phyloP scores from a whole-genome alignment of 2,329 filamentous ascomycete genomes.

The Neoarthrinium moseri region DNA sequence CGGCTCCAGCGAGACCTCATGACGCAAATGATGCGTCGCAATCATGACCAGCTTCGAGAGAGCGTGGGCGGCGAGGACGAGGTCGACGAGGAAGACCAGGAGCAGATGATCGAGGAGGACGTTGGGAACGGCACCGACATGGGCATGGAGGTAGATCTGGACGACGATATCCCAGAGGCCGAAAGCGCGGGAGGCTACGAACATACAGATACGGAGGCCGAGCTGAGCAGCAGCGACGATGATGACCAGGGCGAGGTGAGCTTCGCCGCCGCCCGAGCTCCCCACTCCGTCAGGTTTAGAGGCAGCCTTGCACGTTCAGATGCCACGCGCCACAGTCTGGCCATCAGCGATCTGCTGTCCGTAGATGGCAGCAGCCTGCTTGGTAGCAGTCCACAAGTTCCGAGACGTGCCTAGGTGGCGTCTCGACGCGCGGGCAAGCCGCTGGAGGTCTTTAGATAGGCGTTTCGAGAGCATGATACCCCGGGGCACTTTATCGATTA shows the following conservation, averaged over 20 bases:
- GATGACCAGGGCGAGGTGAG: conserved; percentile 35
- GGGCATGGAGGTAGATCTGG: conserved; percentile 68
- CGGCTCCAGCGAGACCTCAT: conserved; percentile 46
- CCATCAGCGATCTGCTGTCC: conserved; percentile 55
- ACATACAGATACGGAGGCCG: conserved; percentile 74
- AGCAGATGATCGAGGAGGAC: conserved; percentile 63
- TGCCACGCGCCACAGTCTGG: conserved; percentile 50
- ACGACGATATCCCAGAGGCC: conserved; percentile 68
- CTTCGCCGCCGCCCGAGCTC: conserved; percentile 31
- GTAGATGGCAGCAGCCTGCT: conserved; percentile 57
- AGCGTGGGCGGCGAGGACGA: conserved; percentile 56
- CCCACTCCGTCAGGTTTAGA: conserved; percentile 31
- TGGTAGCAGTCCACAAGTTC: conserved; percentile 51
- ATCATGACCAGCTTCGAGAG: conserved; percentile 62
- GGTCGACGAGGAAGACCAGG: conserved; percentile 52
- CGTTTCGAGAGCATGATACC: conserved; percentile 5
- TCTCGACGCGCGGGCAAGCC: not conserved
- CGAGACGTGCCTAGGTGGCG: conserved; percentile 27
- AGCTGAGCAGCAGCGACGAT: conserved; percentile 50
- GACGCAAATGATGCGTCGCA: conserved; percentile 50
- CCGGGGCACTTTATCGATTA: conserved; percentile 1
- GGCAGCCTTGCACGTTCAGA: conserved; percentile 38
- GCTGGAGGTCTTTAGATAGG: not conserved
- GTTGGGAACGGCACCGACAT: conserved; percentile 49
- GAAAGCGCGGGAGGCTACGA: conserved; percentile 65